Evolutionary conservation across 805 yeast species (phyloP).

Genomic region (Debaryomyces tyrocola): DNA sequence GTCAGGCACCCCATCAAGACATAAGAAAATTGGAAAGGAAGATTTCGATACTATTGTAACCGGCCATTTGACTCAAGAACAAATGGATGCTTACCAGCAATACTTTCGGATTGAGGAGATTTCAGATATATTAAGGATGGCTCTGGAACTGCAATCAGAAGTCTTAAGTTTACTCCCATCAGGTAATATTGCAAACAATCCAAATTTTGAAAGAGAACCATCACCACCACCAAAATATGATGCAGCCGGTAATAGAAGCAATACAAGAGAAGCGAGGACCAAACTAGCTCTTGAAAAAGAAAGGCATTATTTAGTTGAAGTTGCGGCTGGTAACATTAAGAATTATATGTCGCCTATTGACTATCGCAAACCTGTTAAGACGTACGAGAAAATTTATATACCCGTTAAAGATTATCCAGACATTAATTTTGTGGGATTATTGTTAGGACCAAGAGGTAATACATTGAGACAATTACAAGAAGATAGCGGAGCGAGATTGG

Average conservation of each 20-base stretch:
- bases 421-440: slow-evolving; percentile 86
- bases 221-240: slow-evolving; percentile 96
- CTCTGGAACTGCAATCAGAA: slow-evolving; percentile 27
- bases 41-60: slow-evolving; percentile 36
- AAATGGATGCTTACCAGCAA: slow-evolving; percentile 69
- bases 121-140: slow-evolving; percentile 49
- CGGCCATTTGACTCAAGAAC: slow-evolving; percentile 61
- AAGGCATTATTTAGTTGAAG: slow-evolving; percentile 74
- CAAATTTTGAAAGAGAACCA: slow-evolving; percentile 56
- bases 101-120: slow-evolving; percentile 80
- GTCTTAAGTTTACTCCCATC: slow-evolving; percentile 53
- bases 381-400: slow-evolving; percentile 77
- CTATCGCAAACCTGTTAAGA: slow-evolving; percentile 66
- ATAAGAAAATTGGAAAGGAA: slow-evolving; percentile 18
- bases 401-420: slow-evolving; percentile 89
- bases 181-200: slow-evolving; percentile 20
- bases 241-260: slow-evolving; percentile 74
- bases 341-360: slow-evolving; percentile 78
- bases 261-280: slow-evolving; percentile 75
- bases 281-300: slow-evolving; percentile 69
- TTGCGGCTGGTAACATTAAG: slow-evolving; percentile 71
- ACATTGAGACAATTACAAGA: slow-evolving; percentile 79
- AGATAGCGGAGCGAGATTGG: slow-evolving; percentile 85
- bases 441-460: slow-evolving; percentile 95
- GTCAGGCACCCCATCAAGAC: slow-evolving; percentile 33